Evolutionary conservation across 2,329 filamentous ascomycete genomes (phyloP), one percentile per base, ranked within the genome.

Genomic region (Chrysoporthe cubensis): DNA sequence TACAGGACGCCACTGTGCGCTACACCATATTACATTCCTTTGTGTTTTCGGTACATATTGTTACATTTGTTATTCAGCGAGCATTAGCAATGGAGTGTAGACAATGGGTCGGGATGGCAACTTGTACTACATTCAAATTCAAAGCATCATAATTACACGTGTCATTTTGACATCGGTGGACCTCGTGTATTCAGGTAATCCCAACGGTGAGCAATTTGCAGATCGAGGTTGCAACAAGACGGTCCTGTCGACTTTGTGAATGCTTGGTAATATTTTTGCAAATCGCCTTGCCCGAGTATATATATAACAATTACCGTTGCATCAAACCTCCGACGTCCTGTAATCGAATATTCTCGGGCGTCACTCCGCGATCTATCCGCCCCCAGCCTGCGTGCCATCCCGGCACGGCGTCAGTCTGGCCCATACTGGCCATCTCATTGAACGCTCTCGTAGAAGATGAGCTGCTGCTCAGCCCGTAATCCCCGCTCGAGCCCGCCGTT

Each of bases 321-420:
- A 80, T 66, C 48, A 80, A 66, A 14, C 76, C 76, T 7, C 79
- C 78, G 3, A 80, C 77, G 18, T 80, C 79, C n/a, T 77, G 75
- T 40, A 80, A 67, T 11, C 74, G 73, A 61, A 80, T 78, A 65
- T 79, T 76, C 26, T 79, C 77, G 0, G 74, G 72, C 32, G 73
- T 68, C 11, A 71, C 74, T 37, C 76, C 75, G 8, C 76, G 72
- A 67, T 80, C 78, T 65, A 80, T 75, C 42, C 79, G 73, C 0
- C 79, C 79, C 79, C 79, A 81, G 26, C 79, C 79, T 1, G 73
- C 78, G 2, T 77, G 78, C 79, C 79, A 81, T 11, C 77, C 76
- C 0, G 79, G 79, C 6, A 79, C 71, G 4, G 76, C 71, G 1
- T 73, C 64, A 21, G 71, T 68, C 16, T 69, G 67, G 26, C 67